phyloP scores from a whole-genome alignment of 768 basidiomycete genomes.

The Trametes cubensis region DNA sequence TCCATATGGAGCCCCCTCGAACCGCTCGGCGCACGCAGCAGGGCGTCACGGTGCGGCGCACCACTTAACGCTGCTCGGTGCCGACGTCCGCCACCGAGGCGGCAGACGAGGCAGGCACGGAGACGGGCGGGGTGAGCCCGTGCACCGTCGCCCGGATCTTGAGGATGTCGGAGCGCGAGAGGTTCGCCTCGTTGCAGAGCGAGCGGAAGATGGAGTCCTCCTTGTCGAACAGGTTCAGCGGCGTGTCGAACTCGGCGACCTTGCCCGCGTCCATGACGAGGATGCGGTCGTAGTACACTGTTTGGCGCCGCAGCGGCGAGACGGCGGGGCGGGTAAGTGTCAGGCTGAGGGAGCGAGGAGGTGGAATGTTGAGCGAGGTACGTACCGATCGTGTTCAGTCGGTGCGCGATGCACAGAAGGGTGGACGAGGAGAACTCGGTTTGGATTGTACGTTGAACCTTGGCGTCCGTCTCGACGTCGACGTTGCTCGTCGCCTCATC shows the following conservation, averaged over 20 bases:
- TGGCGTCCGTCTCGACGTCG: slow-evolving; percentile 84
- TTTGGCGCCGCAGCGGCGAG: slow-evolving; percentile 38
- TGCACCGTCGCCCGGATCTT: slow-evolving; percentile 44
- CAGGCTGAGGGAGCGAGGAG: background rate
- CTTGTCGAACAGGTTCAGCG: slow-evolving; percentile 63
- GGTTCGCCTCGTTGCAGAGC: slow-evolving; percentile 66
- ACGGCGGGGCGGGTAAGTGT: background rate
- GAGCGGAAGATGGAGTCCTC: slow-evolving; percentile 68
- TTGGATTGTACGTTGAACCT: slow-evolving; percentile 86
- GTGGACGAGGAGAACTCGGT: slow-evolving; percentile 80
- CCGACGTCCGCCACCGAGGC: background rate
- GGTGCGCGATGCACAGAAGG: slow-evolving; percentile 71
- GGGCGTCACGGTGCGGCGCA: too few species aligned
- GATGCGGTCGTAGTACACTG: slow-evolving; percentile 68
- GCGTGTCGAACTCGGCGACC: slow-evolving; percentile 76
- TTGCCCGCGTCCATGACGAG: slow-evolving; percentile 72
- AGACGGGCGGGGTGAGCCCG: background rate
- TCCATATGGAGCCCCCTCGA: too few species aligned
- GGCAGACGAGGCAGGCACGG: background rate
- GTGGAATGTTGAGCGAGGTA: background rate
- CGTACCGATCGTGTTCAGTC: slow-evolving; percentile 63
- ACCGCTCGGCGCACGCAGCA: too few species aligned
- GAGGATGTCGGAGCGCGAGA: slow-evolving; percentile 58
- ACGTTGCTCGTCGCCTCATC: slow-evolving; percentile 85
- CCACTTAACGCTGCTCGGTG: background rate